phyloP scores from a whole-genome alignment of 1,284 basidiomycete genomes.

The Trametes pubescens region DNA sequence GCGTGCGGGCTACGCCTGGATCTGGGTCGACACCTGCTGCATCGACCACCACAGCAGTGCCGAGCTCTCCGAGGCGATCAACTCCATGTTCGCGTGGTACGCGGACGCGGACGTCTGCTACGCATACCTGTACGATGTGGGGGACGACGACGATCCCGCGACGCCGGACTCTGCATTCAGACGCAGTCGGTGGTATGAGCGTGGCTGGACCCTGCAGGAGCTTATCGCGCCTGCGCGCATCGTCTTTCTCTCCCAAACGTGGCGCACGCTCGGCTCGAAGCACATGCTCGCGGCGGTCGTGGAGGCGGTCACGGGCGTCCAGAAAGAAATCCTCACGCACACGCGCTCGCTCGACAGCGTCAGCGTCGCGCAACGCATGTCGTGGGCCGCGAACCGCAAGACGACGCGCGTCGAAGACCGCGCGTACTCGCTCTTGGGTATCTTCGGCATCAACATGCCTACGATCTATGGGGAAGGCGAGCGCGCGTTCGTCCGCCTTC shows the following conservation, averaged over 20 bases:
- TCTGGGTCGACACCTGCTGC: slow-evolving; percentile 16
- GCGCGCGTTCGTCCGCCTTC: slow-evolving; percentile 18
- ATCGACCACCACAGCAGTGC: background rate
- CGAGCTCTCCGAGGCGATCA: background rate
- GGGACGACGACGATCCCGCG: slow-evolving; percentile 7
- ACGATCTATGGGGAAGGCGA: slow-evolving; percentile 18
- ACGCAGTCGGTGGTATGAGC: slow-evolving; percentile 13
- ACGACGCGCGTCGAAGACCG: slow-evolving; percentile 18
- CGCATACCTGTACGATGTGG: slow-evolving; percentile 21
- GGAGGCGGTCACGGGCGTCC: slow-evolving; percentile 15
- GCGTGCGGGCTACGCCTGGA: slow-evolving; percentile 11
- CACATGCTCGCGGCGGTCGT: slow-evolving; percentile 5
- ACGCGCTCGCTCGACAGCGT: slow-evolving; percentile 2
- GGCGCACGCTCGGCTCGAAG: slow-evolving; percentile 16
- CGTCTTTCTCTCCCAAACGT: slow-evolving; percentile 15
- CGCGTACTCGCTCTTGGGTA: slow-evolving; percentile 13
- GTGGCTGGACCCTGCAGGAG: slow-evolving; percentile 6
- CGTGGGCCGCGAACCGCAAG: slow-evolving; percentile 18
- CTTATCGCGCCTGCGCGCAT: slow-evolving; percentile 13
- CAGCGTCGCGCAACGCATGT: slow-evolving; percentile 25
- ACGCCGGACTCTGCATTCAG: slow-evolving; percentile 12
- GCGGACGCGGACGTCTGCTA: slow-evolving; percentile 19
- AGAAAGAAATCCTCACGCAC: slow-evolving; percentile 11
- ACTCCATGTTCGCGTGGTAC: slow-evolving; percentile 16
- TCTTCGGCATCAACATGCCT: background rate